Conservation (phyloP, 805 yeast genomes). For the Yamadazyma ubonensis region DNA sequence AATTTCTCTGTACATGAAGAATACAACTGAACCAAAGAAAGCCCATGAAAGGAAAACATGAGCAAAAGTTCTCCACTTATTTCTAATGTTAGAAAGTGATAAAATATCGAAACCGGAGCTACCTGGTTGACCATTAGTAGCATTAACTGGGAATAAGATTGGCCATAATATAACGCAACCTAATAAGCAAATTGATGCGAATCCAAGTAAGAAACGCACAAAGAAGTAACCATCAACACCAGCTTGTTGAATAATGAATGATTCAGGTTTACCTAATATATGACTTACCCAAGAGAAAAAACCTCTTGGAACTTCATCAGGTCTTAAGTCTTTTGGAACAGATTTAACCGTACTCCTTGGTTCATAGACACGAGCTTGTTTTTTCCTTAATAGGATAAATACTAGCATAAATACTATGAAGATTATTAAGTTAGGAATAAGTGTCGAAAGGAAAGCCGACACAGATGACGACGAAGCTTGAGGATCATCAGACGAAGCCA, state of each 20-base stretch:
- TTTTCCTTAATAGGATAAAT: conserved; percentile 43
- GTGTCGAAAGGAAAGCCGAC: conserved; percentile 49
- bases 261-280: conserved; percentile 54
- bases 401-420: conserved; percentile 40
- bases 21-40: conserved; percentile 64
- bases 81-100: conserved; percentile 59
- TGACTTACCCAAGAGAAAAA: conserved; percentile 54
- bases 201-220: conserved; percentile 60
- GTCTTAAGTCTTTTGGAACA: conserved; percentile 44
- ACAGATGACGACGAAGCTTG: conserved; percentile 22
- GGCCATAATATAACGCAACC: conserved; percentile 64
- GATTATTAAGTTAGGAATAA: conserved; percentile 44
- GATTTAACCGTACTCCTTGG: conserved; percentile 49
- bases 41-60: conserved; percentile 77
- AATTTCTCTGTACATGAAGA: conserved; percentile 70
- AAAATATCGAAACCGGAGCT: conserved; percentile 61
- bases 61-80: conserved; percentile 67
- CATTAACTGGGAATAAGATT: conserved; percentile 69
- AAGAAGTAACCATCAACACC: conserved; percentile 79
- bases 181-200: conserved; percentile 49
- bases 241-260: conserved; percentile 63
- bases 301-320: conserved; percentile 46
- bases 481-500: conserved; percentile 23
- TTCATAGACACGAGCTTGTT: conserved; percentile 49
- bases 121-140: conserved; percentile 58